Evolutionary conservation across 2,329 filamentous ascomycete species (phyloP), one percentile per base, ranked within the genome.

Genomic region (Pyrenochaeta sp.): DNA sequence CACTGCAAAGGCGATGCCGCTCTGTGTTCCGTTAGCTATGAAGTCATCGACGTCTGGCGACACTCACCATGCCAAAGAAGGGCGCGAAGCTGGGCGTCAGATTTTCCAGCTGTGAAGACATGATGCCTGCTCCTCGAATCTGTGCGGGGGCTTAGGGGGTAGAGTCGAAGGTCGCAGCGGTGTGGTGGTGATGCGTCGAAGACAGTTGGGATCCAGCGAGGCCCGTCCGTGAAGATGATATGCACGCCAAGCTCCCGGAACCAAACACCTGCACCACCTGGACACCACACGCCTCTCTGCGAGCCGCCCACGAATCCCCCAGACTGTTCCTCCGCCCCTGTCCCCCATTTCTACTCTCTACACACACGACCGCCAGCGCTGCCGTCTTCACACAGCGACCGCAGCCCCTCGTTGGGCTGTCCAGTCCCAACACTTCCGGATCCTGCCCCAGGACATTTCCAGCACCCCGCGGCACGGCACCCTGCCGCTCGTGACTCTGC

Each of bases 61-160:
- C 54, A 80, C 87, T 79, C 82, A 92, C 90, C 90, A 94, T 92
- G 82, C 91, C 91, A 75, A 94, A 84, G 82, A 94, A 95, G 68
- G 90, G 90, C 80, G 91, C 91, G 75, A 93, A 94, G 79, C 90
- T 90, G 68, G 91, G 91, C 54, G 88, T 82, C 58, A 66, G 53
- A 45, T 61, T 58, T 27, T 68, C 58, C 15, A 57, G 50, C 32
- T 60, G 58, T 37, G 51, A 61, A 46, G 60, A 60, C 63, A 68
- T 68, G 55, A 3, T 60, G 61, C 36, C 43, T 57, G 44, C 27
- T 21, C 31, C 11, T 41, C 33, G 17, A 40, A 36, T 27, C 15
- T 45, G 21, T 39, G 37, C 23, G 41, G 45, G 41, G 17, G 51
- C n/a, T 46, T 49, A 35, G 27, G 44, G 29, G 6, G 45, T 20